Evolutionary conservation across 345 rosid genomes (phyloP), one percentile per base, ranked within the genome.

Genomic region (Eutrema heterophyllum): DNA sequence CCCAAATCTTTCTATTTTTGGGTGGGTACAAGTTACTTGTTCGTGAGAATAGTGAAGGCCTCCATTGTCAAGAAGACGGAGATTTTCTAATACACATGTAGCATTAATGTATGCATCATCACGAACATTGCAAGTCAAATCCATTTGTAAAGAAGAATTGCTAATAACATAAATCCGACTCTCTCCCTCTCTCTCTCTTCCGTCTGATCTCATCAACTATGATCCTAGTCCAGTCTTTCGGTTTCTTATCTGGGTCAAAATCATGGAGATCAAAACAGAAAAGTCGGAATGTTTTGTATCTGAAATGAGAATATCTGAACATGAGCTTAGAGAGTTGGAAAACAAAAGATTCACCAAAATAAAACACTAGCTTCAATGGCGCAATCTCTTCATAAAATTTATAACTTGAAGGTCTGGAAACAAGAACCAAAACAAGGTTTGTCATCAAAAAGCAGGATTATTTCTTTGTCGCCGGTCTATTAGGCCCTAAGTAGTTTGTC

Each of bases 401-500:
- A 49, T 26, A 59, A 71, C 57, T 9, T 46, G 2, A 57, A 57
- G 6, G 53, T 67, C 12, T 38, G 15, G 40, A 68, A 59, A 68
- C 64, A 60, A 75, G 68, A 61, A 15, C 5, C 36, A 32, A 75
- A 60, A 52, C 24, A 75, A 43, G 41, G 57, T 75, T 46, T 35
- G 45, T 5, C 26, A 63, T 18, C 1, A 56, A 56, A 36, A 72
- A 64, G 49, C 57, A 35, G 2, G 64, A 33, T 51, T 36, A 77
- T 71, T 77, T 84, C 79, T 84, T 76, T 9, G 84, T n/a, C 32
- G 80, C 83, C 4, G 93, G 87, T 79, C 93, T 95, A 67, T 90
- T 70, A 54, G 93, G 89, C 6, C 97, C 97, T 26, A 92, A 68
- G 88, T 92, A 92, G 80, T 89, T 95, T 72, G 97, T 87, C 56